These are phyloP conservation scores for Monosporozyma unispora DNA, from an alignment of 805 yeast genomes.

Conservation along the genomic window DNA sequence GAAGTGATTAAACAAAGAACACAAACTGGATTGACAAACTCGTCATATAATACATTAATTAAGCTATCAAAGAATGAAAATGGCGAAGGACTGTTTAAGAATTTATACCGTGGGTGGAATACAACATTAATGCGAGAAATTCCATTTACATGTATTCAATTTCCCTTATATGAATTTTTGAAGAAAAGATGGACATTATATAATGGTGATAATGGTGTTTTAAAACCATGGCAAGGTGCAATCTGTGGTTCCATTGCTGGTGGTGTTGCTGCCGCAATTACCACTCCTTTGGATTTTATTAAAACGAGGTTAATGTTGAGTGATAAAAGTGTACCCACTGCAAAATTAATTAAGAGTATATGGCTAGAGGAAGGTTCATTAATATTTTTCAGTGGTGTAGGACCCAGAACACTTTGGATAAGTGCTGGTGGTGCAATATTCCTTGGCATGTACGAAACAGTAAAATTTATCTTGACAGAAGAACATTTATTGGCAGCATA, in stretches of 20 bases:
- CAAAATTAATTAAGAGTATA: slow-evolving; percentile 42
- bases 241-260: slow-evolving; percentile 77
- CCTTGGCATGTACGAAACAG: slow-evolving; percentile 78
- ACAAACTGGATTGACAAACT: slow-evolving; percentile 51
- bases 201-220: slow-evolving; percentile 16
- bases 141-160: slow-evolving; percentile 93
- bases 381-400: slow-evolving; percentile 76
- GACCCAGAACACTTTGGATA: slow-evolving; percentile 96
- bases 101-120: slow-evolving; percentile 87
- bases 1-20: slow-evolving; percentile 94
- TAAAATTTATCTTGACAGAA: not conserved
- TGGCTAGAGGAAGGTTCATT: slow-evolving; percentile 62
- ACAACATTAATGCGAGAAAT: slow-evolving; percentile 91
- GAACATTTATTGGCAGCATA: not conserved
- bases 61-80: slow-evolving; percentile 51
- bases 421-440: slow-evolving; percentile 98
- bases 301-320: slow-evolving; percentile 82
- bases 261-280: slow-evolving; percentile 69
- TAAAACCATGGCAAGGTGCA: slow-evolving; percentile 68
- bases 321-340: slow-evolving; percentile 37
- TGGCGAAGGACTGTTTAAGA: slow-evolving; percentile 71
- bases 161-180: slow-evolving; percentile 82
- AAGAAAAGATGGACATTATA: slow-evolving; percentile 48
- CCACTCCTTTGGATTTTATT: slow-evolving; percentile 73
- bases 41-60: slow-evolving; percentile 61